Base-by-base conservation (phyloP, 2,329 filamentous ascomycete genomes). In the Alternaria postmessia region DNA sequence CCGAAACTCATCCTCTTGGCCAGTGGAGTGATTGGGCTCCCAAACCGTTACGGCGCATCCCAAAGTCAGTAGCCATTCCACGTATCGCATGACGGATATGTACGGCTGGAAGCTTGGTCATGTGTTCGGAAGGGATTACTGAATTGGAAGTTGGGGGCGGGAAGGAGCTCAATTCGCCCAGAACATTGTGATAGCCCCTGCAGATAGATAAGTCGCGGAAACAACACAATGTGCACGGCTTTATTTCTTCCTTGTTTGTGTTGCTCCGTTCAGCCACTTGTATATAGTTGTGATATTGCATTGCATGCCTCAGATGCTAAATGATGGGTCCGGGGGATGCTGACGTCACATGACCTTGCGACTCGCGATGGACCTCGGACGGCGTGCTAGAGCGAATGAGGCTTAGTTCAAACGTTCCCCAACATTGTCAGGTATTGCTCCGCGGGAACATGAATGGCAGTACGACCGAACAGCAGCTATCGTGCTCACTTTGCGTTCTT, bases 1-100 rank as follows among this genome's bases (percentile, higher is more conserved):
- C 68, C 71, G 54, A 75, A 70, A 42, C 68, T 72, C 72, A 74
- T 74, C 11, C 30, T 48, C 51, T 42, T 42, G 48, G 34, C 42
- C 42, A 14, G 36, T 26, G 20, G 49, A 48, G 20, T 34, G 16
- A 12, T n/a, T 34, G 28, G 18, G 36, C 28, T 28, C n/a, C 32
- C 24, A 39, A 26, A 18, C 6, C 26, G 14, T 49, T 22, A 14
- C 26, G 42, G 20, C 20, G 34, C 42, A 32, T 18, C 41, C 12
- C 34, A 6, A 47, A 11, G 42, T 36, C 3, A 7, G 24, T 18
- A 7, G 11, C n/a, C 20, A 28, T 11, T 11, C 34, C 3, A 34
- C 32, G 26, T 34, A 30, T 22, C 5, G 36, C 26, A 34, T 28
- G 32, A 41, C 30, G 22, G 9, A 39, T 30, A 14, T 36, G 30